A percentile compares a stretch with the other conserved stretches of the same genome.
Conservation (phyloP, 2,329 filamentous ascomycete species). For the Colletotrichum gloeosporioides region DNA sequence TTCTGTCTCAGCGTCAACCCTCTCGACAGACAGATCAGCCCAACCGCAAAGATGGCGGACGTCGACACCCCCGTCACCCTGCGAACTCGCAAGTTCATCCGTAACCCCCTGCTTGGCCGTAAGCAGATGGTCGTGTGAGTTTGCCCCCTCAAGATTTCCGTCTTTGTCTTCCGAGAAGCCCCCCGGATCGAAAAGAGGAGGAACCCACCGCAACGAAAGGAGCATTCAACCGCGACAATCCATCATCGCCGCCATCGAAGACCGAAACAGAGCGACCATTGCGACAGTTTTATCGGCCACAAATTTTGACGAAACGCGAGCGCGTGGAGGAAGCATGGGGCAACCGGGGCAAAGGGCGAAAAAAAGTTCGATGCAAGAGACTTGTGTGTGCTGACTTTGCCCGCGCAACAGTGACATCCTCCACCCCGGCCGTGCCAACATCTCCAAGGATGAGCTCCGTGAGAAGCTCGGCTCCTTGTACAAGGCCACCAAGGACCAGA, state of each 20-base stretch:
- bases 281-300: neutral
- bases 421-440: conserved; percentile 97
- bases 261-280: neutral
- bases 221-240: neutral
- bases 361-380: neutral
- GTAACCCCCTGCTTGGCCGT: conserved; percentile 97
- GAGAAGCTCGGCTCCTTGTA: conserved; percentile 93
- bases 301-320: neutral
- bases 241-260: neutral
- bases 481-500: conserved; percentile 97
- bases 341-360: neutral
- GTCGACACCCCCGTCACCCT: conserved; percentile 78
- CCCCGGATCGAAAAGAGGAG: neutral
- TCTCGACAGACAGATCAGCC: conserved; percentile 32
- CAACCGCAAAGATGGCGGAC: conserved; percentile 83
- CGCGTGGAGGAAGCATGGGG: neutral
- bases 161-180: neutral
- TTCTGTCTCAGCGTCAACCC: conserved; percentile 22
- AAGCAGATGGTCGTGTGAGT: conserved; percentile 99
- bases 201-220: neutral
- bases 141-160: conserved; percentile 26
- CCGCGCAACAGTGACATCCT: conserved; percentile 83
- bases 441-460: conserved; percentile 98
- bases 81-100: conserved; percentile 99
- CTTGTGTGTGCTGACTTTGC: conserved; percentile 1